These are phyloP conservation scores for Eutrema salsugineum DNA, from an alignment of 441 rosid species.

Conservation along the genomic window DNA sequence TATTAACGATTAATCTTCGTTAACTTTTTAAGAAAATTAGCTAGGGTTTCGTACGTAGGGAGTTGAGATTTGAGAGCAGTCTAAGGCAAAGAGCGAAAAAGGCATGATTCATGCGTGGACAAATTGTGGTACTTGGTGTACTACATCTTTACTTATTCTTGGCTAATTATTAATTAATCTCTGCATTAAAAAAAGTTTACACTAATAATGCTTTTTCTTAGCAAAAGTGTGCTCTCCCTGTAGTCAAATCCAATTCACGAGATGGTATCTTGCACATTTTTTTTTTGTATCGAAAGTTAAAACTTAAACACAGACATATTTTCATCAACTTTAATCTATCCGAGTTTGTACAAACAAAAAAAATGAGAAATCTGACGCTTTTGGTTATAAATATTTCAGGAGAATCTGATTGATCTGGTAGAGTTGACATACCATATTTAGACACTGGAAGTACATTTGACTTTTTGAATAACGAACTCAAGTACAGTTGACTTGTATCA, in stretches of 20 bases:
- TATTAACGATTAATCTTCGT: not conserved
- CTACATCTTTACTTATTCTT: constrained; percentile 24
- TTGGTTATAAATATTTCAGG: not conserved
- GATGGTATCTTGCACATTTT: not conserved
- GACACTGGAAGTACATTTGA: constrained; percentile 3
- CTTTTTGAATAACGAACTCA: not conserved
- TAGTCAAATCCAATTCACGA: not conserved
- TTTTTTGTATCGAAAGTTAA: not conserved
- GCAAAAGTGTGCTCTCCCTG: not conserved
- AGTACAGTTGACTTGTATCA: constrained; percentile 24
- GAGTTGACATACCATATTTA: constrained; percentile 8
- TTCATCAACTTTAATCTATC: not conserved
- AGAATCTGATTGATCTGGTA: not conserved
- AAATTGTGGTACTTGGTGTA: constrained; percentile 13
- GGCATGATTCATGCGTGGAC: constrained; percentile 32
- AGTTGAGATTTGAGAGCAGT: constrained; percentile 8
- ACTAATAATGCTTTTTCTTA: not conserved
- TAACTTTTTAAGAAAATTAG: not conserved
- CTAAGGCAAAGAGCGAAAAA: not conserved
- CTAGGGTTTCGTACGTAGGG: constrained; percentile 6
- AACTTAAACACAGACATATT: not conserved
- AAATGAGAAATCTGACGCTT: not conserved
- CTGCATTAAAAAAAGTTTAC: not conserved
- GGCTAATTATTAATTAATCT: not conserved
- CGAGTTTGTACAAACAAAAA: not conserved